Base-by-base conservation (phyloP, 306 rosid genomes). In the Lotus japonicus region DNA sequence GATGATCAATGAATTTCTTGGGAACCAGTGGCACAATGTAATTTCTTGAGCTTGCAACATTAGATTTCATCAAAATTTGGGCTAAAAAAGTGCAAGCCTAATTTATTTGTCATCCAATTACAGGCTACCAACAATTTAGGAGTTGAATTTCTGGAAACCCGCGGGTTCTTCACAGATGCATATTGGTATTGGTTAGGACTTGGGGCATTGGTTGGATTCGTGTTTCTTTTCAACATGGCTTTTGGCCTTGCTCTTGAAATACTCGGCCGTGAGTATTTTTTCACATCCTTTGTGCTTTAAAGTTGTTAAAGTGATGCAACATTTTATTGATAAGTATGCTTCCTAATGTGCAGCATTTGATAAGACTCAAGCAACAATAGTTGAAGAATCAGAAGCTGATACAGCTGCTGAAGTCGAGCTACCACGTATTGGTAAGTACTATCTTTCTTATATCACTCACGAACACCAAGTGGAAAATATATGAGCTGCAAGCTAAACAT, bases 111-210 rank as follows among this genome's bases (percentile, higher is more conserved):
- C 43, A 49, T 58, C 28, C 23, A 41, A 48, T 38, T 39, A 28
- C 21, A 81, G 84, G 17, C 31, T 38, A 38, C 43, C 39, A 0
- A 0, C 48, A 19, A 28, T 60, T 55, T 77, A 53, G 71, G 67
- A 58, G 15, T 59, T 12, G 0, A 0, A 0, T 39, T 26, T 49
- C 73, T 86, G 16, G 50, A 75, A 0, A 44, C 33, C 3, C 80
- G 79, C 7, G 79, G 75, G 3, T 73, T 86, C 73, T 69, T 70
- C 74, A 33, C 79, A 14, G 23, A 78, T 4, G 35, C 85, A 68
- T 53, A 70, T 61, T 86, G 87, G 90, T 86, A 78, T 66, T 86
- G 90, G 90, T 18, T 86, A 55, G 84, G 90, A 16, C 6, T 69
- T 2, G 85, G 62, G 7, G 90, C 70, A 44, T 6, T 61, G 58